Evolutionary conservation across 768 basidiomycete genomes (phyloP), one percentile per base, ranked within the genome.

Genomic region (Psilocybe cyanescens): DNA sequence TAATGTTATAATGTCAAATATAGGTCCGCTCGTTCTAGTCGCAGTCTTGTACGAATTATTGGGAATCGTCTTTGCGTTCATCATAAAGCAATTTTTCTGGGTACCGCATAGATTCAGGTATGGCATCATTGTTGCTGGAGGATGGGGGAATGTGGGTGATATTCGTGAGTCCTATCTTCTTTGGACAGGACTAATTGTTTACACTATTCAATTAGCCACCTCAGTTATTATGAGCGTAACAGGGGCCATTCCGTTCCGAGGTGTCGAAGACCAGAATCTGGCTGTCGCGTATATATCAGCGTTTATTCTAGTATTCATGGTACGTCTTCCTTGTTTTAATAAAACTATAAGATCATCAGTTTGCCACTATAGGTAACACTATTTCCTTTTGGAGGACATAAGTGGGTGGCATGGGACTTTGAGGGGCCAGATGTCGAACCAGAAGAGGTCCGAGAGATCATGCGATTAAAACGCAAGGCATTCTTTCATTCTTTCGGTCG

Each of bases 41-140:
- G 86, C 83, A 0, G 29, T 88, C 0, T 54, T 88, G 3, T 92
- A 92, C 63, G 81, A 87, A 60, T 67, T 67, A 2, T 71, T 89
- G 4, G 88, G 91, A 6, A 69, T 86, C 8, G 37, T 71, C 6
- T 77, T 87, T 24, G 84, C 86, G 0, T 86, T 80, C 77, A 50
- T 82, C n/a, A 73, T 86, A 56, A 83, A 83, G 52, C 82, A 83
- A 62, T 65, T 89, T 53, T 91, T 89, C 67, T 92, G 90, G 85
- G 89, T 92, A 2, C 91, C 91, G 1, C 87, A 90, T 67, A 81
- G 88, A 29, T 92, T 92, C 68, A 78, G 90, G 50, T 84, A 86
- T 66, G 92, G 90, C 0, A 79, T 92, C 24, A 67, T 92, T 0
- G 83, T 84, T 3, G 89, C 90, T 0, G 90, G 89, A 41, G 84